A percentile compares a stretch with the other conserved stretches of the same genome.
Conservation (phyloP, 2,329 filamentous ascomycete genomes). For the Coniella lustricola region DNA sequence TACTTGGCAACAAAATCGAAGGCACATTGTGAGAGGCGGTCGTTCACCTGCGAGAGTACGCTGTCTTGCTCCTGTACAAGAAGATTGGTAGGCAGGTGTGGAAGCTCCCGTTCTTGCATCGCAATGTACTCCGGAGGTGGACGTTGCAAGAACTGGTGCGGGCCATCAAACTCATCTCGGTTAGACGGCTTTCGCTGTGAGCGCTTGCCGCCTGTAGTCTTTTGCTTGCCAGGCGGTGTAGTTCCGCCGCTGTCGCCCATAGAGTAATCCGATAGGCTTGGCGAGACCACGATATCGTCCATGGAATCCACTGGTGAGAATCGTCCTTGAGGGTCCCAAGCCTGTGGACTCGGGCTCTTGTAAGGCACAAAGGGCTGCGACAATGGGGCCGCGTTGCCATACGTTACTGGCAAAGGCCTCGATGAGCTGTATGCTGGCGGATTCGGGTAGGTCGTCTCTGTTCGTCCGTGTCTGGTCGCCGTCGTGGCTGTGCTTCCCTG, state of each 20-base stretch:
- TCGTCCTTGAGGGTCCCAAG: slow-evolving; percentile 42
- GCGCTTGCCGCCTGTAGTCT: slow-evolving; percentile 40
- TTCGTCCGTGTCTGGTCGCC: slow-evolving; percentile 26
- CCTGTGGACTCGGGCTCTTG: slow-evolving; percentile 33
- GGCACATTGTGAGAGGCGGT: slow-evolving; percentile 75
- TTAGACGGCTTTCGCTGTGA: slow-evolving; percentile 67
- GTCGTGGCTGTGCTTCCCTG: slow-evolving; percentile 26
- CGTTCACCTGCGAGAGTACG: slow-evolving; percentile 74
- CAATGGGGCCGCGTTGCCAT: slow-evolving; percentile 19
- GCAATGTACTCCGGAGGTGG: slow-evolving; percentile 65
- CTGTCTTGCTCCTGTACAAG: slow-evolving; percentile 78
- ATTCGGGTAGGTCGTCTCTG: slow-evolving; percentile 31
- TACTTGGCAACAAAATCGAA: slow-evolving; percentile 90
- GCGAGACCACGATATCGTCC: slow-evolving; percentile 52
- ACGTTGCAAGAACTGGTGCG: slow-evolving; percentile 71
- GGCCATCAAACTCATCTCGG: slow-evolving; percentile 83
- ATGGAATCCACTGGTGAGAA: slow-evolving; percentile 53
- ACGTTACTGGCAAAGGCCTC: slow-evolving; percentile 33
- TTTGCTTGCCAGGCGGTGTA: slow-evolving; percentile 36
- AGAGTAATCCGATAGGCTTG: slow-evolving; percentile 54
- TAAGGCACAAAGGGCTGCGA: slow-evolving; percentile 29
- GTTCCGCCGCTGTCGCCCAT: slow-evolving; percentile 43
- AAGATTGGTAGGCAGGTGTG: slow-evolving; percentile 74
- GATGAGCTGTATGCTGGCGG: slow-evolving; percentile 33
- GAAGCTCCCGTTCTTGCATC: slow-evolving; percentile 71